Base-by-base conservation (phyloP, 768 basidiomycete species). In the Tremella fuciformis region DNA sequence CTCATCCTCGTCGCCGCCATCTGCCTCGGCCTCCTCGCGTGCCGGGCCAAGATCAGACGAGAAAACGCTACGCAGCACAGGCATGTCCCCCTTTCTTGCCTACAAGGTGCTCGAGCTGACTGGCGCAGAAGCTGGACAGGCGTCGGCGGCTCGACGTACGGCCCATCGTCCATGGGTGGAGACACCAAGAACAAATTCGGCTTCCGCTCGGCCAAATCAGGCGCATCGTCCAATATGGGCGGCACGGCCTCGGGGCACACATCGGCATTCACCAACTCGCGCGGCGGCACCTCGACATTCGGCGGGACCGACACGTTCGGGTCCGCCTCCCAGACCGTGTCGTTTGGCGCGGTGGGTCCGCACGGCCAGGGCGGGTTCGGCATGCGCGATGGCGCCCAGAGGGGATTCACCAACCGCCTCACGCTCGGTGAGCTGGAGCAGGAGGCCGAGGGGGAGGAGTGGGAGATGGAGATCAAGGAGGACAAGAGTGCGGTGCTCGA, bases 361-460 rank as follows among this genome's bases (percentile, higher is more conserved):
- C 26, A 19, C 7, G 51, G 38, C 13, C 13, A 16, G 15, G 51
- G 51, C 15, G 40, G 53, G 15, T 25, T 26, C 13, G 42, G 40
- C 19, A 26, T 15, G 21, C 39, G 57, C 46, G 25, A 46, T 37
- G 47, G 57, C 24, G 25, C 51, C 34, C 39, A n/a, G 49, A 42
- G 41, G 29, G 56, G 42, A 24, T 71, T 71, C 53, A 67, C 69
- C 8, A 71, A 71, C 52, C 56, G 69, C 3, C 37, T 68, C 18
- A 64, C 66, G 3, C 26, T 59, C 26, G 62, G 57, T 18, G 54
- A 66, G 50, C 38, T 54, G 13, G 56, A 13, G 34, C 48, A 50
- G 16, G 38, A 38, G n/a, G 66, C 62, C 24, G 63, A 61, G 24
- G 64, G 63, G 63, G 66, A 67, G 25, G 63, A 61, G 24, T 67